phyloP scores from a whole-genome alignment of 2,329 filamentous ascomycete species.

The Trichoderma asperellum region DNA sequence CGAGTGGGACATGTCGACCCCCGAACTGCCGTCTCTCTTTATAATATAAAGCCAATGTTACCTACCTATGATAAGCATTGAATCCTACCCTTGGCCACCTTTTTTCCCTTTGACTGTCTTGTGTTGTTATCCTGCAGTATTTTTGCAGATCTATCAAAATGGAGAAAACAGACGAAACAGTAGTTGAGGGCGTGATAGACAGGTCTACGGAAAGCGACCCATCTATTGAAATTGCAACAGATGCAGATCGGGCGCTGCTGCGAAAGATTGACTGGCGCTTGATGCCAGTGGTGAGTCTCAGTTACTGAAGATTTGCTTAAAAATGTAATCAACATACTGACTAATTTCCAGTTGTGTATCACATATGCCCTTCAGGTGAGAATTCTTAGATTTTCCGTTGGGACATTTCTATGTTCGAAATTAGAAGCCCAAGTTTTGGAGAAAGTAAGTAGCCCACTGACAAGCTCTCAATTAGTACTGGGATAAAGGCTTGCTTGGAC shows the following conservation, averaged over 20 bases:
- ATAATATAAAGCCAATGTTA: not conserved
- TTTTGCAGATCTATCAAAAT: not conserved
- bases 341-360: not conserved
- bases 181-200: not conserved
- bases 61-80: not conserved
- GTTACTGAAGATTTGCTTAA: not conserved
- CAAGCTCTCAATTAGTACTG: not conserved
- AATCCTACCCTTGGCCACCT: not conserved
- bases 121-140: not conserved
- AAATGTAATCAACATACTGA: not conserved
- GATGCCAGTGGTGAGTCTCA: not conserved
- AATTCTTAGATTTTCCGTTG: not conserved
- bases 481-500: constrained; percentile 15
- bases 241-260: not conserved
- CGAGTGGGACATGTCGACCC: not conserved
- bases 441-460: not conserved
- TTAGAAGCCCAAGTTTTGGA: not conserved
- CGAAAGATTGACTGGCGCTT: constrained; percentile 9
- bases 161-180: not conserved
- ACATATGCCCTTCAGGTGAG: constrained; percentile 4
- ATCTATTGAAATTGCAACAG: not conserved
- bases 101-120: not conserved
- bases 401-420: not conserved
- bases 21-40: not conserved
- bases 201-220: not conserved